Evolutionary conservation across 441 rosid species (phyloP), one percentile per base, ranked within the genome.

Genomic region (Capsella rubella): DNA sequence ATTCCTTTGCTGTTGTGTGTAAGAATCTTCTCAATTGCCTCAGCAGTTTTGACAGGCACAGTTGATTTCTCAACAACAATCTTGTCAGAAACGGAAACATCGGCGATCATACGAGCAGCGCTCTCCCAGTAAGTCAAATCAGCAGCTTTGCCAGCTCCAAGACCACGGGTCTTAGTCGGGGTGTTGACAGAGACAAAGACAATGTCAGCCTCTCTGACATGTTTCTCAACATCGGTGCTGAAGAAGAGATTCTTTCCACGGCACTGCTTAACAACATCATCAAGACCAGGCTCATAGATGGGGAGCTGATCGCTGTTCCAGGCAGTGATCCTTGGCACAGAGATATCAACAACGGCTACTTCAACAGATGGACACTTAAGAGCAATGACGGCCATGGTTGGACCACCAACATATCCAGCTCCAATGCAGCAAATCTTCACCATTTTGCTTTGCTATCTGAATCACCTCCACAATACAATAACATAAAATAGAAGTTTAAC

Each of bases 81-180:
- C 71, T 94, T 94, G 80, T 91, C 84, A 1, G 98, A 94, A 61
- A 90, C 89, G 0, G 97, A 94, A 4, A 94, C 98, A 75, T 94
- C 96, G 0, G 98, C 97, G 28, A 94, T 94, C 90, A 90, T 90
- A 18, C 98, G 88, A 9, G 98, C 98, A 0, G 98, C 98, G 45
- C 97, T 94, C 82, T 94, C 98, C 98, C 98, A 94, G 79, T 94
- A 94, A 13, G 98, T 93, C 77, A 93, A 85, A 73, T 93, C 98
- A 0, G 98, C 98, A 60, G 97, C 98, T 77, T 93, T 93, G 16
- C 98, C 97, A 34, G 98, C 98, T 39, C 98, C 98, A 13, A 94
- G 93, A 64, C 98, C 98, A 58, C 81, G 87, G 7, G 97, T 94
- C 70, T 94, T 94, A 37, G 98, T 94, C 0, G 98, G 98, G 27